Evolutionary conservation across 768 basidiomycete genomes (phyloP).

Genomic region (Termitomyces sp.): DNA sequence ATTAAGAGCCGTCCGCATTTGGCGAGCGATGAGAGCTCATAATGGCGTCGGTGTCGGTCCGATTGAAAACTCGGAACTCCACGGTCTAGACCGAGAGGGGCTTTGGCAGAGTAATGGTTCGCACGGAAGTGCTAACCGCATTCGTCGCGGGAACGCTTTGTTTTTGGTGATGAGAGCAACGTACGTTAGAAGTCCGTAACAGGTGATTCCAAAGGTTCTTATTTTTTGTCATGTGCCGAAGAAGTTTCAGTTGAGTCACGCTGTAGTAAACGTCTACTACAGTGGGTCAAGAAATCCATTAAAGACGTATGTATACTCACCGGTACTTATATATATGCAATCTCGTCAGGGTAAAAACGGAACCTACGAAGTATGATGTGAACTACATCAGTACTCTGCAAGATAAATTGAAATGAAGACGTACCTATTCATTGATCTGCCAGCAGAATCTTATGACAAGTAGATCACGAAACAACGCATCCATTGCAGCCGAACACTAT

Average conservation of each 20-base stretch:
- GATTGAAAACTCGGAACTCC: neutral
- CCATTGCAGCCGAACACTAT: conserved; percentile 11
- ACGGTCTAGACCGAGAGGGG: neutral
- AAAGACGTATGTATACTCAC: neutral
- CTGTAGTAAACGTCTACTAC: neutral
- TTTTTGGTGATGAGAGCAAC: neutral
- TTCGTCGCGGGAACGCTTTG: neutral
- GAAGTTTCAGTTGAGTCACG: neutral
- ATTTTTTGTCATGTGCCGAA: neutral
- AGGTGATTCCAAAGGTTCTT: neutral
- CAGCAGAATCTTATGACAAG: neutral
- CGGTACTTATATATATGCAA: neutral
- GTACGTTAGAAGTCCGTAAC: too few species aligned
- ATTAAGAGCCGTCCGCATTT: neutral
- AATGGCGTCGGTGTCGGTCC: neutral
- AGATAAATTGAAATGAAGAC: neutral
- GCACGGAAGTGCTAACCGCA: neutral
- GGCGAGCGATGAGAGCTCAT: neutral
- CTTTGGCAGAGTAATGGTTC: neutral
- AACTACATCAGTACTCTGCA: neutral
- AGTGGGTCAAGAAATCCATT: neutral
- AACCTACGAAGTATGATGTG: neutral
- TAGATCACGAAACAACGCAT: conserved; percentile 8
- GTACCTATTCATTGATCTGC: conserved; percentile 9
- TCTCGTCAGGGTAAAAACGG: neutral